A percentile compares a stretch with the other conserved stretches of the same genome.
Conservation (phyloP, 495 filamentous ascomycete species). For the Talaromyces stipitatus region DNA sequence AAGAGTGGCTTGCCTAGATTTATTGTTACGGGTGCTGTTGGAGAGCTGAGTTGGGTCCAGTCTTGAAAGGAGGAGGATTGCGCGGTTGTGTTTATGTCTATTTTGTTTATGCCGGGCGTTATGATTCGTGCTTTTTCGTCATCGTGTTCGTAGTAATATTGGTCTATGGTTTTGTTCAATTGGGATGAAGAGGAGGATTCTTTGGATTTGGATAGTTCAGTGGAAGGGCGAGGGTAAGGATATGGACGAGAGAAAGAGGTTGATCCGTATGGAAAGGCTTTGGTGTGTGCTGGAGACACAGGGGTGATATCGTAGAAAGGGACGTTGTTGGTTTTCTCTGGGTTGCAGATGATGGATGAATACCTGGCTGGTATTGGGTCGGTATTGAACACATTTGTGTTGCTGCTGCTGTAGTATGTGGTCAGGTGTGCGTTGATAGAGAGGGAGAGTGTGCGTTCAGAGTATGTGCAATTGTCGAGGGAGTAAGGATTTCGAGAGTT, state of each 20-base stretch:
- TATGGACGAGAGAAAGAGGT: slow-evolving; percentile 1
- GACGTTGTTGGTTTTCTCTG: background rate
- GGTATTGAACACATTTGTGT: background rate
- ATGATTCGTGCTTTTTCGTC: background rate
- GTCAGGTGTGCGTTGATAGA: slow-evolving; percentile 31
- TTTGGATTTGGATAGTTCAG: background rate
- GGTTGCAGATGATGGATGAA: background rate
- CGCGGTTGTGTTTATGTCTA: slow-evolving; percentile 10
- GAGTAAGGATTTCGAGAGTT: slow-evolving; percentile 13
- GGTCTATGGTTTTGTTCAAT: background rate
- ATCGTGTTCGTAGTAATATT: background rate
- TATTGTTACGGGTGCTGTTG: slow-evolving; percentile 20
- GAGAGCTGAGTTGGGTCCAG: slow-evolving; percentile 22
- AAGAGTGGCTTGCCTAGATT: slow-evolving; percentile 28
- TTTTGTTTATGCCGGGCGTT: background rate
- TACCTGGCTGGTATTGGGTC: background rate
- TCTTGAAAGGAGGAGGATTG: slow-evolving; percentile 10
- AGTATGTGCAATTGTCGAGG: slow-evolving; percentile 13
- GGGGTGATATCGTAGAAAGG: background rate
- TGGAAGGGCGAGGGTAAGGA: background rate
- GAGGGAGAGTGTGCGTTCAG: slow-evolving; percentile 25
- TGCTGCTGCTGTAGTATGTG: background rate
- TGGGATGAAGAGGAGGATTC: background rate
- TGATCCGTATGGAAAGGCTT: background rate
- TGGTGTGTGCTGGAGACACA: background rate